phyloP scores from a whole-genome alignment of 805 yeast genomes.

The Candida coleopterorum region DNA sequence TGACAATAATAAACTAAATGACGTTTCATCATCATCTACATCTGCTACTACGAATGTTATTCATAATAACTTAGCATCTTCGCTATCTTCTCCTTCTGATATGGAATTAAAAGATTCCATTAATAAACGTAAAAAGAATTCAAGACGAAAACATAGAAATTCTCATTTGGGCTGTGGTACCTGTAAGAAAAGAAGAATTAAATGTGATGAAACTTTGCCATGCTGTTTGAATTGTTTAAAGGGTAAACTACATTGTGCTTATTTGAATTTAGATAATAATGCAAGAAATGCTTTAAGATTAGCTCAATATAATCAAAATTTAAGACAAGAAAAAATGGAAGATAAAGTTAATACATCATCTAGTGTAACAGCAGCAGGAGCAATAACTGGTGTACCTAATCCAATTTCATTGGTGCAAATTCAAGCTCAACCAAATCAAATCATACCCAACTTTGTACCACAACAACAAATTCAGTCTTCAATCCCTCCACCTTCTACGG shows the following conservation, averaged over 20 bases:
- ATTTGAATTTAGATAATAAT: constrained; percentile 41
- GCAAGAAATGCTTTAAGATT: constrained; percentile 45
- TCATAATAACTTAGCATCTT: not conserved
- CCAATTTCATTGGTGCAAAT: not conserved
- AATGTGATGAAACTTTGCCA: constrained; percentile 48
- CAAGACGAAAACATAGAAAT: constrained; percentile 59
- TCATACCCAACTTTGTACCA: not conserved
- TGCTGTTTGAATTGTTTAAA: constrained; percentile 44
- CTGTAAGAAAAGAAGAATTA: constrained; percentile 48
- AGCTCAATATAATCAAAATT: constrained; percentile 44
- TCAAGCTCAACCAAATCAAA: constrained; percentile 3
- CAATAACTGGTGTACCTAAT: not conserved
- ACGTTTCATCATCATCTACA: not conserved
- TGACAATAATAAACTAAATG: not conserved
- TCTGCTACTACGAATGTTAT: constrained; percentile 6
- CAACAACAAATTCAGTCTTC: constrained; percentile 1
- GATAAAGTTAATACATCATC: constrained; percentile 1
- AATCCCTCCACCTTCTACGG: constrained; percentile 1
- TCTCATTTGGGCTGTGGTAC: constrained; percentile 74
- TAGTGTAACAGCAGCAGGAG: not conserved
- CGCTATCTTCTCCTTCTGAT: constrained; percentile 1
- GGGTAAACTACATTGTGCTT: constrained; percentile 44
- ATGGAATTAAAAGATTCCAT: constrained; percentile 7
- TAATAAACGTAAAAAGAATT: constrained; percentile 30
- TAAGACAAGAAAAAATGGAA: constrained; percentile 20